Base-by-base conservation (phyloP, 2,329 filamentous ascomycete species). In the Gnomoniopsis sp. region DNA sequence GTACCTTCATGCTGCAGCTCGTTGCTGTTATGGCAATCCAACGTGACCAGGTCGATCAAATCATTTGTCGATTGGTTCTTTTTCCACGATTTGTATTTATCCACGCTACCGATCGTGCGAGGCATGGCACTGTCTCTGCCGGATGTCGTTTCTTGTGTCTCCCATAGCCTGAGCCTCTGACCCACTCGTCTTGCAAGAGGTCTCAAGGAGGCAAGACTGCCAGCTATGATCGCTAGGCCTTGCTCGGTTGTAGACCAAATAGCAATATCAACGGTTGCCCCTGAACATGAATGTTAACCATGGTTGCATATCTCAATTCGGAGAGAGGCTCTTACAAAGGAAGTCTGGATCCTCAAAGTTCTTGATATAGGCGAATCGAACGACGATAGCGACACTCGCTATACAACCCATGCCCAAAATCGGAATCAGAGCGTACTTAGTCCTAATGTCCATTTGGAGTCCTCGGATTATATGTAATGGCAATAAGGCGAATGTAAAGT, bases 401-500 rank as follows among this genome's bases (percentile, higher is more conserved):
- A 79, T 66, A 64, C 83, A 83, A 30, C 83, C 86, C 72, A 87
- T 77, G 7, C 76, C 75, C 52, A 88, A 70, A 48, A 87, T 75
- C 6, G 75, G 73, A 11, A 78, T 77, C 22, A 86, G 71, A 2
- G 81, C 75, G 7, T 77, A 34, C 65, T 85, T 87, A 2, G 77
- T 79, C 57, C 72, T 75, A 8, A 62, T 64, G 49, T 77, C 77
- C 77, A 87, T 84, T 57, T 85, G 77, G 30, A 86, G 67, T 26
- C 77, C 75, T 72, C 75, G 80, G 1, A 87, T 75, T 3, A 88
- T 71, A 60, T 80, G 79, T 10, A 81, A 75, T 0, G 81, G 82
- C 3, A 85, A 67, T 12, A 84, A 66, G 6, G 79, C 80, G 54
- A 82, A 75, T 0, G 76, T 77, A 53, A 83, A 76, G 66, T 85